These are phyloP conservation scores for Erigeron canadensis DNA, from an alignment of 129 eudicot species.

Conservation along the genomic window DNA sequence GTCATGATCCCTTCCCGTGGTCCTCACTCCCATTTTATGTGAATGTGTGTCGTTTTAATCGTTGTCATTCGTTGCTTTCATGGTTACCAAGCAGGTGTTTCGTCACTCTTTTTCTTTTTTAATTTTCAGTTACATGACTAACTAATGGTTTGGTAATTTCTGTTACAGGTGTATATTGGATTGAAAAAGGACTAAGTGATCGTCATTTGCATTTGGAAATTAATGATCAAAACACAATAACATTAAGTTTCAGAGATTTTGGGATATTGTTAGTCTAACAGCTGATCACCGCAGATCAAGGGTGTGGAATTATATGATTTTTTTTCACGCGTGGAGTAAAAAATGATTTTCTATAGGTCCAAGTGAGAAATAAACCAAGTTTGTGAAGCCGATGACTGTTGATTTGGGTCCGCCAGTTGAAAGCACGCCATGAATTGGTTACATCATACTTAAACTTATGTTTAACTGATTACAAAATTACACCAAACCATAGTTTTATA, in stretches of 20 bases:
- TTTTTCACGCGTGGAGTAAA: too few relatives aligned
- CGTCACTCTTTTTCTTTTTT: neutral
- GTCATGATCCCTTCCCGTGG: neutral
- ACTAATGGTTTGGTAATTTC: neutral
- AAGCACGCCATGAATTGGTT: too few relatives aligned
- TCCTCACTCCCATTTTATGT: neutral
- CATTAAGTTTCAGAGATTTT: too few relatives aligned
- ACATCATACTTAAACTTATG: too few relatives aligned
- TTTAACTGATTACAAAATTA: neutral
- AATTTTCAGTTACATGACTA: neutral
- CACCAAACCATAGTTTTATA: too few relatives aligned
- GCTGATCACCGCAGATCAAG: too few relatives aligned
- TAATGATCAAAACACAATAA: neutral
- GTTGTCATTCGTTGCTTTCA: conserved; percentile 24
- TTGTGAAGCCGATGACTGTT: too few relatives aligned
- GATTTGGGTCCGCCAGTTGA: too few relatives aligned
- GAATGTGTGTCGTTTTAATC: conserved; percentile 23
- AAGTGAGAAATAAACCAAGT: too few relatives aligned
- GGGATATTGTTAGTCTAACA: too few relatives aligned
- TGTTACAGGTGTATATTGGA: conserved; percentile 21
- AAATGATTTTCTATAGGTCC: too few relatives aligned
- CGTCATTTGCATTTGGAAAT: neutral
- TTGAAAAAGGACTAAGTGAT: neutral
- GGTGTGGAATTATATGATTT: too few relatives aligned
- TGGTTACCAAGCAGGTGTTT: conserved; percentile 11